phyloP scores from a whole-genome alignment of 352 stramenopile genomes.

The Globisporangium alternatum region DNA sequence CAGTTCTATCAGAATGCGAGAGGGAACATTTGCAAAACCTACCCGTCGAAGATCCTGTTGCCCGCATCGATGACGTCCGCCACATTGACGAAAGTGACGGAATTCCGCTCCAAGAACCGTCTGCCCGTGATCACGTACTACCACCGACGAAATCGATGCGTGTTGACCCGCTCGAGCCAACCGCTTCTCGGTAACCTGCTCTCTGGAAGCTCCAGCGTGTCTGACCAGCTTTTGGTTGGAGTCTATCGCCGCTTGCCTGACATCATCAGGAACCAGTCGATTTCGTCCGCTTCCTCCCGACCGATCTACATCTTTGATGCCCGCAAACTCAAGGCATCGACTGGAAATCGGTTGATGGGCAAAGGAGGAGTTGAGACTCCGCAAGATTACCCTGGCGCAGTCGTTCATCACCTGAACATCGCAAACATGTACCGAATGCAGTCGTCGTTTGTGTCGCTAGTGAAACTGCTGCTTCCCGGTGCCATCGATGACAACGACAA shows the following conservation, averaged over 20 bases:
- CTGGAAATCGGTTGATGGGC: constrained; percentile 87
- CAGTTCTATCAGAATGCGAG: constrained; percentile 79
- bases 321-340: constrained; percentile 86
- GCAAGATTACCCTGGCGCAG: constrained; percentile 75
- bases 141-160: constrained; percentile 68
- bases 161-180: constrained; percentile 81
- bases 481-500: constrained; percentile 66
- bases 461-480: constrained; percentile 69
- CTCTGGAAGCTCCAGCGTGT: constrained; percentile 66
- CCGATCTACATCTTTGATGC: constrained; percentile 91
- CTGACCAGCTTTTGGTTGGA: constrained; percentile 70
- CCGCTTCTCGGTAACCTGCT: constrained; percentile 74
- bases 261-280: constrained; percentile 75
- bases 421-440: constrained; percentile 94
- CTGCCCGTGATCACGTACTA: constrained; percentile 87
- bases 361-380: constrained; percentile 89
- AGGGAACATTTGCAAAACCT: constrained; percentile 81
- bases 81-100: constrained; percentile 66
- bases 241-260: constrained; percentile 77
- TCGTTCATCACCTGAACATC: constrained; percentile 87
- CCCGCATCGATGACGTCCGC: constrained; percentile 64
- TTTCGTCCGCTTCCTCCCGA: constrained; percentile 54
- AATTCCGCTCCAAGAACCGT: constrained; percentile 85
- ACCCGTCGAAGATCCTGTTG: constrained; percentile 78
- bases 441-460: constrained; percentile 61